Base-by-base conservation (phyloP, 805 yeast species). In the Torulaspora gathmanii region DNA sequence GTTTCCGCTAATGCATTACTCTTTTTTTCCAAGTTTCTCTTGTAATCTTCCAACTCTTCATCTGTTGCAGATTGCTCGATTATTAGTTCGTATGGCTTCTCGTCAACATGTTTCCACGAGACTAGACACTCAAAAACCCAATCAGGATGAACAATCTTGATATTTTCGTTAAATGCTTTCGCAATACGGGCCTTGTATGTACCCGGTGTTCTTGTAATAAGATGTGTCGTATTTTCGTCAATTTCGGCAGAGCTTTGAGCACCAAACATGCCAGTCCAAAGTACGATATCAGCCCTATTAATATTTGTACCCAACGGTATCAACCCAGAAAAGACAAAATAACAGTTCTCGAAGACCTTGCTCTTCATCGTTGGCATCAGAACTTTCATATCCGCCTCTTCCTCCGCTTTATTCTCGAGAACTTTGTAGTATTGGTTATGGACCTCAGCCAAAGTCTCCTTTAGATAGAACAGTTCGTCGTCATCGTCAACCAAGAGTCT, bases 211-310 rank as follows among this genome's bases (percentile, higher is more conserved):
- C 82, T 77, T 33, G 96, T 86, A 13, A 91, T 82, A 2, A 91
- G 85, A 64, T 91, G 99, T 0, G 98, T 93, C 2, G 95, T 90
- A 1, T 77, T 70, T 13, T 79, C 78, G 37, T 77, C 72, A 19
- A 85, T 81, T 46, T 86, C 89, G 3, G 80, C 71, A 1, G 83
- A 83, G 6, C 91, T 89, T 2, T 72, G 72, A 0, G 96, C 97
- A 1, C 99, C 99, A 72, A 91, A 91, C 44, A 90, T 86, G 40
- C 78, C 77, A 10, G 91, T 86, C 97, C 98, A 91, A 17, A 83
- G 79, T 1, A 90, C 96, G 35, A 93, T 86, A 60, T 88, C 96
- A 3, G 95, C 93, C 27, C 74, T 68, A 42, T 83, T 82, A 13
- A 86, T 67, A 44, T 79, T 75, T 10, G 82, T 73, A 1, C 93